Evolutionary conservation across 2,329 filamentous ascomycete species (phyloP).

Genomic region (Penicillium sp.): DNA sequence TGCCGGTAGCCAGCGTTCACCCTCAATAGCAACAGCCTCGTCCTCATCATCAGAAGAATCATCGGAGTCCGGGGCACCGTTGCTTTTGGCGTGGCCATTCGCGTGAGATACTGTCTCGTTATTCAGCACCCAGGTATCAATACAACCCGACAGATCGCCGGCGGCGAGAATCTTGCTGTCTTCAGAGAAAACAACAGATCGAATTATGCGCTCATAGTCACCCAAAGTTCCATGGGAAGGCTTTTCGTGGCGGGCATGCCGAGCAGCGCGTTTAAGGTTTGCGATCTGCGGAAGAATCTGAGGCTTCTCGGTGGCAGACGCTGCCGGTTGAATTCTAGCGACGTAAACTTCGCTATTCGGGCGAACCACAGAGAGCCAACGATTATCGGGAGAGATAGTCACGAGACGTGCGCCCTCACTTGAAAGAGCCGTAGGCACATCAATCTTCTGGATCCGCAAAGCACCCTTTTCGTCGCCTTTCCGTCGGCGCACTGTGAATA

Average conservation of each 20-base stretch:
- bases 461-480: constrained; percentile 59
- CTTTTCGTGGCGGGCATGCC: constrained; percentile 47
- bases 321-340: constrained; percentile 50
- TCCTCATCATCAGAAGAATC: constrained; percentile 55
- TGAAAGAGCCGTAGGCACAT: constrained; percentile 62
- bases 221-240: constrained; percentile 68
- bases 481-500: constrained; percentile 69
- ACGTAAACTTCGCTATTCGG: constrained; percentile 64
- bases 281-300: constrained; percentile 49
- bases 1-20: constrained; percentile 75
- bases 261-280: constrained; percentile 43
- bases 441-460: constrained; percentile 72
- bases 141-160: constrained; percentile 79
- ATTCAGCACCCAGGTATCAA: constrained; percentile 83
- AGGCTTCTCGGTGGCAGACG: constrained; percentile 48
- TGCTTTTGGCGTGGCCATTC: constrained; percentile 40
- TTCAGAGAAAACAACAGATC: constrained; percentile 74
- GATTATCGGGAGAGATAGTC: constrained; percentile 51
- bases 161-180: constrained; percentile 79
- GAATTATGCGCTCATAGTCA: constrained; percentile 77
- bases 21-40: constrained; percentile 55
- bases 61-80: constrained; percentile 52
- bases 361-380: constrained; percentile 57
- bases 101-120: constrained; percentile 51
- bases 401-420: constrained; percentile 70